Evolutionary conservation across 2,329 filamentous ascomycete species (phyloP).

Genomic region (Furcasterigmium sp.): DNA sequence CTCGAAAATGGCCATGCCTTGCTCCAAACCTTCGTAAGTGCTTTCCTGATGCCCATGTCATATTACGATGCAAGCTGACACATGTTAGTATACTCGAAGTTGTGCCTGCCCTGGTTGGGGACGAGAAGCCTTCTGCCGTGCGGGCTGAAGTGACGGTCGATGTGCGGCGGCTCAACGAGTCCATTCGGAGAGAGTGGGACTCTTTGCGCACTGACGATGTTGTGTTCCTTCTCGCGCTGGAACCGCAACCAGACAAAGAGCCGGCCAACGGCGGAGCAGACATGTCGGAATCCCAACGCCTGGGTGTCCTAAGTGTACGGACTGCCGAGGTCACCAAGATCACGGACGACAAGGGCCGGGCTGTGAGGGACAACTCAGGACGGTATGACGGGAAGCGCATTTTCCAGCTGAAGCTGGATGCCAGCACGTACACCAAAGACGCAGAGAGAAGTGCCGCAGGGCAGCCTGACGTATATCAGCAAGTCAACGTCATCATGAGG

Average conservation of each 20-base stretch:
- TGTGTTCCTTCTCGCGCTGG: constrained; percentile 77
- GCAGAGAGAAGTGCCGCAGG: constrained; percentile 58
- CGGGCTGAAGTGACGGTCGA: constrained; percentile 83
- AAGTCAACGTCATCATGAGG: constrained; percentile 80
- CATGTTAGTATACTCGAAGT: constrained; percentile 67
- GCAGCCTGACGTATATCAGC: constrained; percentile 75
- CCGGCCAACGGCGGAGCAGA: constrained; percentile 46
- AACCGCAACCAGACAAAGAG: constrained; percentile 49
- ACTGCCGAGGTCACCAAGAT: constrained; percentile 83
- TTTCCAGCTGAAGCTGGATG: constrained; percentile 76
- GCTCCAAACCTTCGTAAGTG: constrained; percentile 66
- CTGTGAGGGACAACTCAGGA: constrained; percentile 57
- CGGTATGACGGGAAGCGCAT: constrained; percentile 64
- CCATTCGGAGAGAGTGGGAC: constrained; percentile 84
- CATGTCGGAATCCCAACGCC: constrained; percentile 49
- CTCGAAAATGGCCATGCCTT: constrained; percentile 87
- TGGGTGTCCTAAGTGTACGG: constrained; percentile 67
- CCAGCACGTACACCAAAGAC: constrained; percentile 72
- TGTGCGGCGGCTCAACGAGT: constrained; percentile 70
- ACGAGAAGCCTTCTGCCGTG: constrained; percentile 76
- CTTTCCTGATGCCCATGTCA: no score
- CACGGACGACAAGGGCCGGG: constrained; percentile 76
- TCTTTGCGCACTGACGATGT: constrained; percentile 80
- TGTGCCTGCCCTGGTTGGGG: constrained; percentile 75
- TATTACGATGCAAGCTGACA: no score